Conservation (phyloP, 371 early-diverging fungal species). For the Mortierella sp. region DNA sequence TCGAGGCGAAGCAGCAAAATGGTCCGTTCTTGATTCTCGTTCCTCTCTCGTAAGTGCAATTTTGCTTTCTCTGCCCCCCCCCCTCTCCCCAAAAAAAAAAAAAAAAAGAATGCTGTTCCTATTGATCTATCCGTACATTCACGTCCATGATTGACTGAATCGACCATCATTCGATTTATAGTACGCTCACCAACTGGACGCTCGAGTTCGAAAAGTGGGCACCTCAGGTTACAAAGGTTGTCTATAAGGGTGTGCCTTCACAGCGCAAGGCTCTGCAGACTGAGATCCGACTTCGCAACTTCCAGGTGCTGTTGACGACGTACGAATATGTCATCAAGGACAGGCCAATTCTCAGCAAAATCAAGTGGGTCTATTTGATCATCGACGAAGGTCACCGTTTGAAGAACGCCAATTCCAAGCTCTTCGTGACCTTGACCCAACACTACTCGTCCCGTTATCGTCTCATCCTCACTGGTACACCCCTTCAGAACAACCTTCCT, state of each 20-base stretch:
- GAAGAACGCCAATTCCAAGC: constrained; percentile 95
- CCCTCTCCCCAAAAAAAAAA: too few species aligned
- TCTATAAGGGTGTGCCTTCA: constrained; percentile 90
- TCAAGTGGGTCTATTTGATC: constrained; percentile 96
- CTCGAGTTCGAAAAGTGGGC: constrained; percentile 99
- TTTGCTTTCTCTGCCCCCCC: too few species aligned
- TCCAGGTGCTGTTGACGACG: constrained; percentile 97
- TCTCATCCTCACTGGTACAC: constrained; percentile 98
- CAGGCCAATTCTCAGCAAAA: constrained; percentile 81
- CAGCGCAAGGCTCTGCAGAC: constrained; percentile 82
- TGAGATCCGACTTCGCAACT: constrained; percentile 81
- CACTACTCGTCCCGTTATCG: constrained; percentile 92
- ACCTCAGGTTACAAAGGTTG: constrained; percentile 88
- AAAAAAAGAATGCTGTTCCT: too few species aligned
- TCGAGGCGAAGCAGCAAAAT: constrained; percentile 89
- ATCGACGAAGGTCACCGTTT: constrained; percentile 99
- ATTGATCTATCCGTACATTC: too few species aligned
- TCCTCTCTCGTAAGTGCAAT: constrained; percentile 83
- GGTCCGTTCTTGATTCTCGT: constrained; percentile 97
- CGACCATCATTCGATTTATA: neutral
- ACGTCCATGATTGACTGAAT: neutral
- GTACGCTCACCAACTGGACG: constrained; percentile 97
- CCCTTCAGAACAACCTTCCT: constrained; percentile 99
- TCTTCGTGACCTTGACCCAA: constrained; percentile 85
- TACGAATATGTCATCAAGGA: constrained; percentile 99